Evolutionary conservation across 192 early-diverging fungal genomes (phyloP).

Genomic region (Coemansia sp.): DNA sequence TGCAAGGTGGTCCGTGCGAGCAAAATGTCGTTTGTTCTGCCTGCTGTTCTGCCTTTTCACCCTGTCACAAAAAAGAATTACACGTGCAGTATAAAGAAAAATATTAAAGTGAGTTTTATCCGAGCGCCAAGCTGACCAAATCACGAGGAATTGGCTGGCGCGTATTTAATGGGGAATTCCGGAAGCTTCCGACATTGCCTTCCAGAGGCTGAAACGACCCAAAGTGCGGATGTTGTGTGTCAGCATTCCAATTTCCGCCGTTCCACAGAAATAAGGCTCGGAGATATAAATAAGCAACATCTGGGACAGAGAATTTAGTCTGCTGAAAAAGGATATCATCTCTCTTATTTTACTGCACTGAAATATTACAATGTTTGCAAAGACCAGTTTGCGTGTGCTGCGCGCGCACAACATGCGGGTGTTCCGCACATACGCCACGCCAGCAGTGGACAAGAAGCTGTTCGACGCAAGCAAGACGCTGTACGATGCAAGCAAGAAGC

Average conservation of each 20-base stretch:
- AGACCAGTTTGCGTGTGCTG: not conserved
- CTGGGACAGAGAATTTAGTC: not conserved
- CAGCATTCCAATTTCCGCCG: not conserved
- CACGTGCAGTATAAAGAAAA: not conserved
- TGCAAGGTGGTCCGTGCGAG: slow-evolving; percentile 5
- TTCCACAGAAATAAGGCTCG: not conserved
- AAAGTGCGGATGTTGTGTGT: not conserved
- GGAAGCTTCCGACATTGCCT: slow-evolving; percentile 1
- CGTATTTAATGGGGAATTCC: slow-evolving; percentile 5
- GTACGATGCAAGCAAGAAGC: too few relatives aligned
- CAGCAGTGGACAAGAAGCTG: slow-evolving; percentile 34
- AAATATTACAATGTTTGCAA: not conserved
- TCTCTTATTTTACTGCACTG: not conserved
- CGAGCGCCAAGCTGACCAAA: not conserved
- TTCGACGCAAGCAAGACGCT: too few relatives aligned
- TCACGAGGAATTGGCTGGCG: not conserved
- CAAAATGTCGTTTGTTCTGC: not conserved
- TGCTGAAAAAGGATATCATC: not conserved
- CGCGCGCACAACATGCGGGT: not conserved
- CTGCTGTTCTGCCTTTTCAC: not conserved
- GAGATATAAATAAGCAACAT: not conserved
- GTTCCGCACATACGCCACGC: not conserved
- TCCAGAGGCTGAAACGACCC: not conserved
- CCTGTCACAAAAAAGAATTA: slow-evolving; percentile 9
- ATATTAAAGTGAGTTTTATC: not conserved